These are phyloP conservation scores for Skeletonema potamos DNA, from an alignment of 108 stramenopile genomes.

Conservation along the genomic window DNA sequence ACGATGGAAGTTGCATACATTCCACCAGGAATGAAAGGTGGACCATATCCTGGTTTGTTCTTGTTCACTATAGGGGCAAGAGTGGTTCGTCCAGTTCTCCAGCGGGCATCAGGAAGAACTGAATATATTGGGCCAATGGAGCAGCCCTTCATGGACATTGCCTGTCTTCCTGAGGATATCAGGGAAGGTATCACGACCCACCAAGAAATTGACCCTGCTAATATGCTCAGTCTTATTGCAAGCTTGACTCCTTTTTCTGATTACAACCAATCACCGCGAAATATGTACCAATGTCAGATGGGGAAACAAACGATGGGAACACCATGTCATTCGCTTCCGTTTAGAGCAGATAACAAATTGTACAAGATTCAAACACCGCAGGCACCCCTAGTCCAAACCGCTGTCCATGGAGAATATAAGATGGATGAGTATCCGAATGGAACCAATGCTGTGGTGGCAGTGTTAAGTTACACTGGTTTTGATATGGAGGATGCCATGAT, in stretches of 20 bases:
- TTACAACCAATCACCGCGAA: conserved; percentile 98
- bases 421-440: conserved; percentile 99
- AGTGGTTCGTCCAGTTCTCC: conserved; percentile 92
- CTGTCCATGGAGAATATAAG: conserved; percentile 85
- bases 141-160: conserved; percentile 97
- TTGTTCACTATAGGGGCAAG: conserved; percentile 88
- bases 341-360: conserved; percentile 95
- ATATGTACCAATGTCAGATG: conserved; percentile 99
- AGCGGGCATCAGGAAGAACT: conserved; percentile 77
- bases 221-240: conserved; percentile 97
- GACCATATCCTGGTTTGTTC: conserved; percentile 94
- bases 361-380: conserved; percentile 94
- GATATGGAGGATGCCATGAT: conserved; percentile 99
- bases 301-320: conserved; percentile 99
- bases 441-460: conserved; percentile 98
- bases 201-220: conserved; percentile 94
- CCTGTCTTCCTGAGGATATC: conserved; percentile 90
- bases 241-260: conserved; percentile 97
- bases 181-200: conserved; percentile 91
- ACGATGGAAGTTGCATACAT: conserved; percentile 81
- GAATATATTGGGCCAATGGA: conserved; percentile 97
- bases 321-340: conserved; percentile 90
- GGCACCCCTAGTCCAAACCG: conserved; percentile 96
- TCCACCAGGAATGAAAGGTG: conserved; percentile 70
- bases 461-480: conserved; percentile 98